Conservation (phyloP, 2,329 filamentous ascomycete species). For the Penicillium verrucosum region DNA sequence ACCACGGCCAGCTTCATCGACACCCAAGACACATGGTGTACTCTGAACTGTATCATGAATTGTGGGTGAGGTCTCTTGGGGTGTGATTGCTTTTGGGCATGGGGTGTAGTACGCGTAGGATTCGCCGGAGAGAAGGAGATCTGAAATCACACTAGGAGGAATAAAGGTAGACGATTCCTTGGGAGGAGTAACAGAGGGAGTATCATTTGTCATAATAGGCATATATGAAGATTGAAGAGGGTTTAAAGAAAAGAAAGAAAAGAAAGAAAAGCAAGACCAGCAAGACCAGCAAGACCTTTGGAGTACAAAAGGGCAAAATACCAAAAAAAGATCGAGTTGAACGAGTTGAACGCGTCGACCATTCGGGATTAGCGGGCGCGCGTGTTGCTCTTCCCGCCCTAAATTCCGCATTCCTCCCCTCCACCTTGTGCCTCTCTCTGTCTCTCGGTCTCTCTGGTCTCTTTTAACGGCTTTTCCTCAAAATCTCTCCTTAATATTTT, state of each 20-base stretch:
- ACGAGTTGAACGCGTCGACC: conserved; percentile 32
- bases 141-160: conserved; percentile 64
- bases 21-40: conserved; percentile 72
- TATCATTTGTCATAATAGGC: conserved; percentile 31
- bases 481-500: neutral
- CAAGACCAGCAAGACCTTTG: neutral
- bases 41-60: conserved; percentile 36
- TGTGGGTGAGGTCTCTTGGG: conserved; percentile 33
- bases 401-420: conserved; percentile 26
- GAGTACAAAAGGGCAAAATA: conserved; percentile 1
- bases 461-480: neutral
- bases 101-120: conserved; percentile 71
- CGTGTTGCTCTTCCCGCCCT: conserved; percentile 20
- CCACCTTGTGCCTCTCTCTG: conserved; percentile 5
- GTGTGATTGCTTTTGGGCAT: conserved; percentile 60
- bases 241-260: neutral
- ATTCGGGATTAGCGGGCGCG: conserved; percentile 35
- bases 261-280: neutral
- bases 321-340: neutral
- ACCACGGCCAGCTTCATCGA: conserved; percentile 91
- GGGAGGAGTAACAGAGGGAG: conserved; percentile 10
- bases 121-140: conserved; percentile 58
- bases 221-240: neutral
- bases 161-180: conserved; percentile 51
- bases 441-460: neutral